Conservation (phyloP, 345 rosid species). For the Linum usitatissimum region DNA sequence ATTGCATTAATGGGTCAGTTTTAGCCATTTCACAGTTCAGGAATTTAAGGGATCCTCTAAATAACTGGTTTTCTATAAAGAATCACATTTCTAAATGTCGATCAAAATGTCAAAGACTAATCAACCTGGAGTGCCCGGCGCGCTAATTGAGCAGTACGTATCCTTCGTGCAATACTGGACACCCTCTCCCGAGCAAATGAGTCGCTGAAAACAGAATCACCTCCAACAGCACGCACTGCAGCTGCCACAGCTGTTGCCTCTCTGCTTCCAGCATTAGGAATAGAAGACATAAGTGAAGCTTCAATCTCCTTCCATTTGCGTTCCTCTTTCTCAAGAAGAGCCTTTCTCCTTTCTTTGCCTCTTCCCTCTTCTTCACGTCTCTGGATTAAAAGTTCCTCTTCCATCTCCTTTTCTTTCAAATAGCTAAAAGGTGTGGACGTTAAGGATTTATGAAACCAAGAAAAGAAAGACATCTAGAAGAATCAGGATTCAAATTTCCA, state of each 20-base stretch:
- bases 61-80: too few species aligned
- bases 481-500: slow-evolving; percentile 3
- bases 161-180: slow-evolving; percentile 90
- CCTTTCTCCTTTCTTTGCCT: slow-evolving; percentile 99
- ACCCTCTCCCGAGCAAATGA: slow-evolving; percentile 99
- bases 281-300: slow-evolving; percentile 95
- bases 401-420: slow-evolving; percentile 99
- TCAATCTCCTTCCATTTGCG: slow-evolving; percentile 99
- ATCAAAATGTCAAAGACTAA: not conserved
- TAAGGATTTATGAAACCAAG: slow-evolving; percentile 4
- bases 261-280: slow-evolving; percentile 96
- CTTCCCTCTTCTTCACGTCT: slow-evolving; percentile 99
- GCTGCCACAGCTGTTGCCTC: slow-evolving; percentile 99
- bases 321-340: slow-evolving; percentile 93
- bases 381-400: slow-evolving; percentile 94
- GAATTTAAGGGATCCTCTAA: too few species aligned
- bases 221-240: slow-evolving; percentile 99
- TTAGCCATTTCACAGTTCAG: too few species aligned
- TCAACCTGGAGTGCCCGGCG: slow-evolving; percentile 86
- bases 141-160: slow-evolving; percentile 76
- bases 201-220: slow-evolving; percentile 99
- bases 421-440: slow-evolving; percentile 37
- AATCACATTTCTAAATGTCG: not conserved
- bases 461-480: not conserved
- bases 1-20: too few species aligned